These are phyloP conservation scores for Whalleya microplaca DNA, from an alignment of 2,329 filamentous ascomycete species.

Conservation along the genomic window DNA sequence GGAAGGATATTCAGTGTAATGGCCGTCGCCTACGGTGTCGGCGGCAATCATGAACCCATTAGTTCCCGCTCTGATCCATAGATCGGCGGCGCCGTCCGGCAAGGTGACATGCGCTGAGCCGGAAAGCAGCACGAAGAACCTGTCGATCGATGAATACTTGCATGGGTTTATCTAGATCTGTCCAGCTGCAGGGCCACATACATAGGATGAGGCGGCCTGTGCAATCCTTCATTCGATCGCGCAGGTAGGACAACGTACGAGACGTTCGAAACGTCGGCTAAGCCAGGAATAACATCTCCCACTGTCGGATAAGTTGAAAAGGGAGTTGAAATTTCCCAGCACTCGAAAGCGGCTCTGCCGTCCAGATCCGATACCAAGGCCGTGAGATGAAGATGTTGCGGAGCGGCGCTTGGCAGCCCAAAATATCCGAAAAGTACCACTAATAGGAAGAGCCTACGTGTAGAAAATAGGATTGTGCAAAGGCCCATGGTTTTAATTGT, in stretches of 20 bases:
- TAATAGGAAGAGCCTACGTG: neutral
- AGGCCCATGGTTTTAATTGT: neutral
- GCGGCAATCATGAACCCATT: constrained; percentile 30
- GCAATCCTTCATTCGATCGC: constrained; percentile 15
- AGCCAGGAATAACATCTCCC: constrained; percentile 5
- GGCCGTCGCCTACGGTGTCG: constrained; percentile 31
- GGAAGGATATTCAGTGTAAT: constrained; percentile 33
- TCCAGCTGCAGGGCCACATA: constrained; percentile 1
- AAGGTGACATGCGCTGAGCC: constrained; percentile 16
- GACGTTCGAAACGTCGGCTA: constrained; percentile 16
- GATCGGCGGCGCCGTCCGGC: constrained; percentile 4
- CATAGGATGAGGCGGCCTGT: constrained; percentile 22
- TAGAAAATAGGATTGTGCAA: too few species aligned
- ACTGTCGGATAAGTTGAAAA: constrained; percentile 17
- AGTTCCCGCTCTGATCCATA: constrained; percentile 18
- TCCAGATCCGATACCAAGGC: constrained; percentile 11
- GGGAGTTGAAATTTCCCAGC: constrained; percentile 15
- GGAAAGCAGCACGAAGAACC: constrained; percentile 19
- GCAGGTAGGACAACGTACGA: constrained; percentile 22
- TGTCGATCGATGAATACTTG: neutral
- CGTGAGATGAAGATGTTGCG: constrained; percentile 1
- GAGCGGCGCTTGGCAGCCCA: neutral
- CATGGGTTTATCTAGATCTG: neutral
- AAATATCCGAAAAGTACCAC: neutral
- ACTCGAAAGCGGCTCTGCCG: constrained; percentile 12